These are phyloP conservation scores for Mycena leptocephala DNA, from an alignment of 768 basidiomycete species.

Conservation along the genomic window DNA sequence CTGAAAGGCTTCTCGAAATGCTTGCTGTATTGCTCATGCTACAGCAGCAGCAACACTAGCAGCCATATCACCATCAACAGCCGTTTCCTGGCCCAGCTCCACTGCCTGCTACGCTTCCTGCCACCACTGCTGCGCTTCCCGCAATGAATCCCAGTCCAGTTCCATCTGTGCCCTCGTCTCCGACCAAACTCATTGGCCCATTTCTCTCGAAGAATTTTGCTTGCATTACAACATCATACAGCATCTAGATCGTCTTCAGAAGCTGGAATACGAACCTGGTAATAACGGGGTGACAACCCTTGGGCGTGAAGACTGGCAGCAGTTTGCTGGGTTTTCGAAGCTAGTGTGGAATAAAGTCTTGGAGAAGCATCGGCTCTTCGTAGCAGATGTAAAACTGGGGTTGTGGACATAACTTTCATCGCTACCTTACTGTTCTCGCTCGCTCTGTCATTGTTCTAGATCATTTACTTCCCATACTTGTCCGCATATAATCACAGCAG, in stretches of 20 bases:
- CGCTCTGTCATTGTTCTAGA: too few relatives aligned
- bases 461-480: too few relatives aligned
- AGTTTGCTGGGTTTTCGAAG: too few relatives aligned
- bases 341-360: too few relatives aligned
- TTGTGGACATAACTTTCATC: too few relatives aligned
- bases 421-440: too few relatives aligned
- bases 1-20: not conserved
- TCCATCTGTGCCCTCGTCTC: not conserved
- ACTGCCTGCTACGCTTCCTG: not conserved
- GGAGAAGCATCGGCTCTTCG: too few relatives aligned
- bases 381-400: too few relatives aligned
- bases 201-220: not conserved
- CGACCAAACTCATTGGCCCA: not conserved
- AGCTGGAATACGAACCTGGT: too few relatives aligned
- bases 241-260: not conserved
- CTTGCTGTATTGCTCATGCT: not conserved
- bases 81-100: not conserved
- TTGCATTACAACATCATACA: not conserved
- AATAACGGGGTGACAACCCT: too few relatives aligned
- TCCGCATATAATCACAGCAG: too few relatives aligned
- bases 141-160: not conserved
- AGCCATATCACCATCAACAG: not conserved
- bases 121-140: not conserved
- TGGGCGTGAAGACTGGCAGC: too few relatives aligned
- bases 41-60: not conserved